Percentiles rank a stretch among this genome's conserved stretches.
phyloP scores from a whole-genome alignment of 2,329 filamentous ascomycete species.

The Sporothrix pallida region DNA sequence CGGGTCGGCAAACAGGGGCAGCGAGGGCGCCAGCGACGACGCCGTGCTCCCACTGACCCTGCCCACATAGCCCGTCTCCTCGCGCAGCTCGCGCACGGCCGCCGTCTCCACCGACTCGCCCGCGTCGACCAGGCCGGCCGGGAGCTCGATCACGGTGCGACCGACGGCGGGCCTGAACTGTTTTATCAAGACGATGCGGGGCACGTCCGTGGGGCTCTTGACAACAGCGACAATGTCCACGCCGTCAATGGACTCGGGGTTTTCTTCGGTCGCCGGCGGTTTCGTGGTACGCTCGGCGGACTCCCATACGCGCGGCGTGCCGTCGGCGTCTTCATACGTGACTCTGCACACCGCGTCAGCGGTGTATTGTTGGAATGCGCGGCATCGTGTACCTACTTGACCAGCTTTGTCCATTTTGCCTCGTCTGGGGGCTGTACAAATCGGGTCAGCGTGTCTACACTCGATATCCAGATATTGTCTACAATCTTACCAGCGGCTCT shows the following conservation, averaged over 20 bases:
- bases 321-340: constrained; percentile 68
- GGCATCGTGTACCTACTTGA: constrained; percentile 52
- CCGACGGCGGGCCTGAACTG: constrained; percentile 69
- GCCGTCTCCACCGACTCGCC: constrained; percentile 66
- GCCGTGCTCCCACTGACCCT: constrained; percentile 32
- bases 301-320: constrained; percentile 69
- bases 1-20: constrained; percentile 52
- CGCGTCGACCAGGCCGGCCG: constrained; percentile 67
- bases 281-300: constrained; percentile 73
- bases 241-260: constrained; percentile 65
- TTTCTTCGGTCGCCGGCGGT: constrained; percentile 52
- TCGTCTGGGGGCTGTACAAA: constrained; percentile 54
- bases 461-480: too few relatives aligned
- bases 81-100: constrained; percentile 67
- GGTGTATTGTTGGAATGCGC: too few relatives aligned
- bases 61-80: constrained; percentile 71
- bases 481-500: constrained; percentile 32
- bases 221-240: constrained; percentile 76
- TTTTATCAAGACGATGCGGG: constrained; percentile 68
- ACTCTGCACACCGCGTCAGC: constrained; percentile 47
- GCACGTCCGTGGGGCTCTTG: constrained; percentile 52
- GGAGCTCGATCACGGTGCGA: constrained; percentile 66
- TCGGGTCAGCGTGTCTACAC: too few relatives aligned
- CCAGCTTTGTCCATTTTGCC: constrained; percentile 65
- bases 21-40: neutral